phyloP scores from a whole-genome alignment of 257 asterid genomes.

The Knoxia roxburghii region DNA sequence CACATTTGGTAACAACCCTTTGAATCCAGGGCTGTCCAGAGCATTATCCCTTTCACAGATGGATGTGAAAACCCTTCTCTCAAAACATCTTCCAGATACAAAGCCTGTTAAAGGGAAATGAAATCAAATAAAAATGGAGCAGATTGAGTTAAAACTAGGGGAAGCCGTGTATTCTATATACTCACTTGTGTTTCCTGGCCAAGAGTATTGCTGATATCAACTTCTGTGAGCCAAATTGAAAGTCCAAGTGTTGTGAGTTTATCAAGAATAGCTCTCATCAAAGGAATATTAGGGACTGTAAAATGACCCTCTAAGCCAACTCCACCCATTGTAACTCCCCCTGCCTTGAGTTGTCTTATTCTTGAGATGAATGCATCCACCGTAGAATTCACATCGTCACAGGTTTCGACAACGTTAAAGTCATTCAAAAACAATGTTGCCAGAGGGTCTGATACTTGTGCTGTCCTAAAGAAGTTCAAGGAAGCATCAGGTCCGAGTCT shows the following conservation, averaged over 20 bases:
- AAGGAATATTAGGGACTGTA: slow-evolving; percentile 37
- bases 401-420: slow-evolving; percentile 45
- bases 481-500: slow-evolving; percentile 39
- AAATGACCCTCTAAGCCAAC: slow-evolving; percentile 51
- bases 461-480: slow-evolving; percentile 29
- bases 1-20: slow-evolving; percentile 57
- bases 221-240: slow-evolving; percentile 51
- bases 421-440: slow-evolving; percentile 48
- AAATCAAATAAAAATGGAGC: neutral
- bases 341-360: slow-evolving; percentile 30
- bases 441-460: slow-evolving; percentile 33
- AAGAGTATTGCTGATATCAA: slow-evolving; percentile 37
- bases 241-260: slow-evolving; percentile 44
- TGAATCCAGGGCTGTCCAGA: slow-evolving; percentile 43
- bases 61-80: slow-evolving; percentile 54
- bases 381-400: slow-evolving; percentile 34
- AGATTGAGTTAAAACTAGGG: too few relatives aligned
- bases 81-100: slow-evolving; percentile 42
- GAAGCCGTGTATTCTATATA: neutral
- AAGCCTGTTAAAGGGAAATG: slow-evolving; percentile 27
- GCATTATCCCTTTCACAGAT: slow-evolving; percentile 46
- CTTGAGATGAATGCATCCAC: slow-evolving; percentile 36
- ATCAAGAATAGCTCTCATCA: slow-evolving; percentile 43
- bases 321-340: slow-evolving; percentile 39
- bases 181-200: slow-evolving; percentile 42